phyloP scores from a whole-genome alignment of 768 basidiomycete genomes.

The Clavulina sp. region DNA sequence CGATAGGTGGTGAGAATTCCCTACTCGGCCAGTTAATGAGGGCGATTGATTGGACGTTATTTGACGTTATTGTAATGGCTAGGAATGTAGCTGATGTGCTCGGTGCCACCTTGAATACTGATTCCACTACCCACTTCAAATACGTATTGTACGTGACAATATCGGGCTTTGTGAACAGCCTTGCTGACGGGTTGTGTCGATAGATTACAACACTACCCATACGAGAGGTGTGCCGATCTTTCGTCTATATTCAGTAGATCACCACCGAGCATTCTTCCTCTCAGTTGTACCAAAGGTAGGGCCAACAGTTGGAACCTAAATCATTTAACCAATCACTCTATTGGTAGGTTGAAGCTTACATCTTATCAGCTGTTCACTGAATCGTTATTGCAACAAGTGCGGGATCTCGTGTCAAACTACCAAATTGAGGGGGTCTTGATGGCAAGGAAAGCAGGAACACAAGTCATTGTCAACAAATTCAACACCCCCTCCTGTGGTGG shows the following conservation, averaged over 20 bases:
- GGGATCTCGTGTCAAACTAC: background rate
- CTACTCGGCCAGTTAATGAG: background rate
- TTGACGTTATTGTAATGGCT: background rate
- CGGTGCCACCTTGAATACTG: constrained; percentile 3
- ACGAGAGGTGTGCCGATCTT: background rate
- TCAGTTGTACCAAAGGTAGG: too few relatives aligned
- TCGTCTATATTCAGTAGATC: too few relatives aligned
- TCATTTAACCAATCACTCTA: background rate
- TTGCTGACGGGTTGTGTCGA: background rate
- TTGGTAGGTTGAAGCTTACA: background rate
- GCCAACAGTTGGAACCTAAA: background rate
- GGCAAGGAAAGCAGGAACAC: constrained; percentile 3
- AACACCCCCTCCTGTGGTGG: constrained; percentile 11
- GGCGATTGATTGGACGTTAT: background rate
- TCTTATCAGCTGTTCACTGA: background rate
- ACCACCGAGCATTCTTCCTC: too few relatives aligned
- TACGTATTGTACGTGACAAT: constrained; percentile 8
- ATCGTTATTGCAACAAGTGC: background rate
- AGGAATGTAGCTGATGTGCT: constrained; percentile 7
- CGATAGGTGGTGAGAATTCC: too few relatives aligned
- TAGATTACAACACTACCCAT: constrained; percentile 11
- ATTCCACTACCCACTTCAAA: constrained; percentile 3
- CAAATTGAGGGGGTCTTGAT: constrained; percentile 1
- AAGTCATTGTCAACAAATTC: constrained; percentile 10
- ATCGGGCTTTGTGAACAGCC: background rate